Conservation (phyloP, 257 asterid genomes). For the Verbena officinalis region DNA sequence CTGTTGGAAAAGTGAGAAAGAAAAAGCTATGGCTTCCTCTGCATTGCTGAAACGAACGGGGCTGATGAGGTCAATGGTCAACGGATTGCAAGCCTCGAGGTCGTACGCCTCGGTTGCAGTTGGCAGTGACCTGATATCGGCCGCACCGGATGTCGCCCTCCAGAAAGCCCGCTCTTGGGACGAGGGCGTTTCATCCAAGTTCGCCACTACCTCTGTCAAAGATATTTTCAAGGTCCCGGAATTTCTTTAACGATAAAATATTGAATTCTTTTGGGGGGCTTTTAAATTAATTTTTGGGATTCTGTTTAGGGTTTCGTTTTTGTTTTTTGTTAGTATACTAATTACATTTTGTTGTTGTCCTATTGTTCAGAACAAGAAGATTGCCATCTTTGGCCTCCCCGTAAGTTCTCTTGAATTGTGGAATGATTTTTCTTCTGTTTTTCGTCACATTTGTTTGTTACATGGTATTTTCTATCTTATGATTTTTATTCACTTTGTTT, state of each 20-base stretch:
- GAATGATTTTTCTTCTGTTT: not conserved
- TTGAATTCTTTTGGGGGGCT: not conserved
- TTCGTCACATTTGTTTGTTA: no score
- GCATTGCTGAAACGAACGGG: constrained; percentile 58
- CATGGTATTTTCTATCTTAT: not conserved
- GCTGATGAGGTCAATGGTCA: constrained; percentile 43
- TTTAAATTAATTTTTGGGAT: not conserved
- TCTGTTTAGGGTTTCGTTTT: constrained; percentile 27
- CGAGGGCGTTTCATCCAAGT: constrained; percentile 90
- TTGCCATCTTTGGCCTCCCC: constrained; percentile 96
- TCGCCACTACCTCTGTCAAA: constrained; percentile 68
- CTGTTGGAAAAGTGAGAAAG: not conserved
- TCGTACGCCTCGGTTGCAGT: constrained; percentile 78
- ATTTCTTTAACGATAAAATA: not conserved
- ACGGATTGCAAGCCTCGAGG: constrained; percentile 48
- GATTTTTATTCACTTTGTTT: constrained; percentile 17
- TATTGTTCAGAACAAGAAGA: constrained; percentile 83
- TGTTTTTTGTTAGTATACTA: constrained; percentile 7
- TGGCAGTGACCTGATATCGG: constrained; percentile 71
- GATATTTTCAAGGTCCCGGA: constrained; percentile 74
- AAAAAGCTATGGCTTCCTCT: constrained; percentile 51
- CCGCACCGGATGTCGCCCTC: constrained; percentile 75
- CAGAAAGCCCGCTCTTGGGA: constrained; percentile 97
- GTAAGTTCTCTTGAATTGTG: constrained; percentile 50
- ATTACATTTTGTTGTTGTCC: not conserved